A percentile compares a stretch with the other conserved stretches of the same genome.
phyloP scores from a whole-genome alignment of 495 filamentous ascomycete genomes.

The Aspergillus avenaceus region DNA sequence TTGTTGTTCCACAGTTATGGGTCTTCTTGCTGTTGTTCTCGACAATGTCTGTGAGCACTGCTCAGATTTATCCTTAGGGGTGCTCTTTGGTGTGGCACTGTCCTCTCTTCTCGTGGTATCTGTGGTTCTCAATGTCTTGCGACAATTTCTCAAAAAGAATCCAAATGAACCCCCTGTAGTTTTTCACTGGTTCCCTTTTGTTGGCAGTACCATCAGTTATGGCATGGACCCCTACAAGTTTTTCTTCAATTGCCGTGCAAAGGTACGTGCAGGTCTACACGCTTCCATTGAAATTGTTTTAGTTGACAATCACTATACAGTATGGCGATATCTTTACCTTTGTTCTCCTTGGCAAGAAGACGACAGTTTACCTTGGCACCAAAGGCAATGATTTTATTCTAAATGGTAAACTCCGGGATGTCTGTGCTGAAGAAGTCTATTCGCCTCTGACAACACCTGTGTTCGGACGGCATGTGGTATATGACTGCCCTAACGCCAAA shows the following conservation, averaged over 20 bases:
- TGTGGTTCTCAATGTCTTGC: slow-evolving; percentile 58
- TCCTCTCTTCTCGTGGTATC: slow-evolving; percentile 32
- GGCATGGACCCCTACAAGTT: slow-evolving; percentile 62
- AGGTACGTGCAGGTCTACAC: slow-evolving; percentile 33
- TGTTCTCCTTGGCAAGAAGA: slow-evolving; percentile 59
- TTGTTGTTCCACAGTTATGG: slow-evolving; percentile 24
- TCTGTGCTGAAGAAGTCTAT: slow-evolving; percentile 64
- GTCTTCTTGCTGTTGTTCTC: slow-evolving; percentile 34
- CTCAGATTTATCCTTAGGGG: slow-evolving; percentile 33
- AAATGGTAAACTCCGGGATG: slow-evolving; percentile 57
- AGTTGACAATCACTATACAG: slow-evolving; percentile 22
- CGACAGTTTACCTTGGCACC: slow-evolving; percentile 57
- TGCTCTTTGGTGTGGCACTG: slow-evolving; percentile 21
- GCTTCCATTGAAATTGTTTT: too few species aligned
- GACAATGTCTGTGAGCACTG: slow-evolving; percentile 36
- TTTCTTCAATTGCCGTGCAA: slow-evolving; percentile 51
- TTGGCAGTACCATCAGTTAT: slow-evolving; percentile 61
- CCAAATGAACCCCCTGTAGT: slow-evolving; percentile 58
- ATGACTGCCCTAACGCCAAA: slow-evolving; percentile 62
- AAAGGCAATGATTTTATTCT: slow-evolving; percentile 62
- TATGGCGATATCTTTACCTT: slow-evolving; percentile 67
- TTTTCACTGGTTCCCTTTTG: slow-evolving; percentile 60
- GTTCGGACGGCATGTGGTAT: slow-evolving; percentile 61
- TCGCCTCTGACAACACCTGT: slow-evolving; percentile 57
- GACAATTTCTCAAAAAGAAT: slow-evolving; percentile 68